phyloP scores from a whole-genome alignment of 192 early-diverging fungal genomes.

The Podila clonocystis region DNA sequence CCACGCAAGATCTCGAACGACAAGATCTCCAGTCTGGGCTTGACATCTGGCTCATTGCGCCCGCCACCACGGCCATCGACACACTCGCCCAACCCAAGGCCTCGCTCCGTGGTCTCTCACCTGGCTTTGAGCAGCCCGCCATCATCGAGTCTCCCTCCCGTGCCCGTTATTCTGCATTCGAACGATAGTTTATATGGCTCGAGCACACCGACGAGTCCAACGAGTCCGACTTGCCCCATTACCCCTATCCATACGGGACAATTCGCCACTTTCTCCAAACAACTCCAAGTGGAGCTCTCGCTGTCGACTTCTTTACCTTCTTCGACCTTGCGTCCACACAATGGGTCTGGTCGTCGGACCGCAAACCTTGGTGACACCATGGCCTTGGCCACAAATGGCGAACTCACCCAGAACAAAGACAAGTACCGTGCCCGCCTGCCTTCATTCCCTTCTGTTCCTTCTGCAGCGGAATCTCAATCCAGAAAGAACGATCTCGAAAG shows the following conservation, averaged over 20 bases:
- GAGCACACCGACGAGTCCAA: constrained; percentile 41
- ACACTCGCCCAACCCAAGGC: constrained; percentile 15
- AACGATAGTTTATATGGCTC: constrained; percentile 18
- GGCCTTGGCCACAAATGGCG: neutral
- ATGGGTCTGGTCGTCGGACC: neutral
- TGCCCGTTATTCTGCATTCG: constrained; percentile 30
- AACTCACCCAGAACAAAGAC: constrained; percentile 9
- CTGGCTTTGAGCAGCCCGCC: constrained; percentile 35
- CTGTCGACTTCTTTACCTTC: constrained; percentile 15
- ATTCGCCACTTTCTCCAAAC: constrained; percentile 7
- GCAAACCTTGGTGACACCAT: neutral
- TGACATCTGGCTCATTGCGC: constrained; percentile 2
- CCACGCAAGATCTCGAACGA: constrained; percentile 13
- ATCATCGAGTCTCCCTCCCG: constrained; percentile 39
- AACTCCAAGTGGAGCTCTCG: neutral
- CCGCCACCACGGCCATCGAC: constrained; percentile 17
- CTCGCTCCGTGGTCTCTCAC: constrained; percentile 41
- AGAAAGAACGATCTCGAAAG: neutral
- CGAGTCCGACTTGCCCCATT: constrained; percentile 37
- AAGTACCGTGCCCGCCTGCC: constrained; percentile 4
- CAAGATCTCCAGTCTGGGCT: constrained; percentile 6
- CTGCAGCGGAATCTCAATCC: neutral
- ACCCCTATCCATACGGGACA: constrained; percentile 1
- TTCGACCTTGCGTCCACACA: neutral
- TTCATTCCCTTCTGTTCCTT: neutral